Percentiles rank a stretch among this genome's conserved stretches.
These are phyloP conservation scores for Gaertneriomyces semiglobifer DNA, from an alignment of 192 early-diverging fungal species.

Conservation along the genomic window DNA sequence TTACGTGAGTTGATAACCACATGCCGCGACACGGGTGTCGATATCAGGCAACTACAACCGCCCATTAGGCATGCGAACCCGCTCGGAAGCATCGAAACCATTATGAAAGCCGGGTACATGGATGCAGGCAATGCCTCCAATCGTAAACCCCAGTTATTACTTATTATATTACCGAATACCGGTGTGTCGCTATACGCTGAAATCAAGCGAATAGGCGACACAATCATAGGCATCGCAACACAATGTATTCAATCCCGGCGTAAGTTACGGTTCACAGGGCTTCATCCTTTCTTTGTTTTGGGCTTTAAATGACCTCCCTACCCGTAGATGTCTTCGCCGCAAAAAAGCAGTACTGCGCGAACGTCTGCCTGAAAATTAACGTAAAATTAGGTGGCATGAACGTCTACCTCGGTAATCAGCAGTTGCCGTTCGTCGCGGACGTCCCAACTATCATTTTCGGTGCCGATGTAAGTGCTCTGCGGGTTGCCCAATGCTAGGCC, in stretches of 20 bases:
- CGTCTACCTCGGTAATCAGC: conserved; percentile 51
- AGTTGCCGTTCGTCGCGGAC: conserved; percentile 68
- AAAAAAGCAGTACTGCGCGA: conserved; percentile 91
- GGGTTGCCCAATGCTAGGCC: no score
- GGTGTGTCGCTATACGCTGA: conserved; percentile 76
- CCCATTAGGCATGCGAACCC: conserved; percentile 56
- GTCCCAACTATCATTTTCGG: conserved; percentile 82
- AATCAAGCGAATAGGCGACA: conserved; percentile 86
- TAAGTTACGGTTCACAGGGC: conserved; percentile 24
- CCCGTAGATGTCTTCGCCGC: conserved; percentile 49
- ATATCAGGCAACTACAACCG: conserved; percentile 51
- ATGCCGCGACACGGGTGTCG: conserved; percentile 66
- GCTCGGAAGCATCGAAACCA: conserved; percentile 64
- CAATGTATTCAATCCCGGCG: conserved; percentile 89
- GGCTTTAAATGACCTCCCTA: not conserved
- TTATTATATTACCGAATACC: conserved; percentile 80
- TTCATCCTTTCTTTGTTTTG: no score
- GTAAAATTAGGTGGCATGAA: conserved; percentile 91
- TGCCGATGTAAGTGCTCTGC: conserved; percentile 69
- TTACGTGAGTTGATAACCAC: conserved; percentile 68
- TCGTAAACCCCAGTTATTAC: conserved; percentile 69
- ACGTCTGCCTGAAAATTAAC: conserved; percentile 92
- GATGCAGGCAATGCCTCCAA: conserved; percentile 60
- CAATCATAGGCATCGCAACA: conserved; percentile 82
- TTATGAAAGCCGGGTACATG: conserved; percentile 67